Evolutionary conservation across 1,284 basidiomycete species (phyloP).

Genomic region (Pulchroboletus neoregius): DNA sequence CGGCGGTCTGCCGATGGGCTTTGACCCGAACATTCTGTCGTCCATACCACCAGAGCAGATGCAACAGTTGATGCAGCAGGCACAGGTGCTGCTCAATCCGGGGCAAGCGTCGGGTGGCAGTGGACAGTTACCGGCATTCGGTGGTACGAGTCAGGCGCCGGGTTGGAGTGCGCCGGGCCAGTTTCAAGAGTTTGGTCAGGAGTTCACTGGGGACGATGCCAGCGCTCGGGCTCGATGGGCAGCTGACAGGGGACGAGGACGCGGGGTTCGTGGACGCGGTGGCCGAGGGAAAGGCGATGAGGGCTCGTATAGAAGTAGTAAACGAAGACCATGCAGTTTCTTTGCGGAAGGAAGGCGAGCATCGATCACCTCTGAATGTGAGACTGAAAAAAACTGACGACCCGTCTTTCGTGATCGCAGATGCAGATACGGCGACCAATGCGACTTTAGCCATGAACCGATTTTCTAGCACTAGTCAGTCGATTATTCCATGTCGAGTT

Average conservation of each 20-base stretch:
- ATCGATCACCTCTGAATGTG: constrained; percentile 41
- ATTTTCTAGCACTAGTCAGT: constrained; percentile 26
- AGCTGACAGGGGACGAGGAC: constrained; percentile 37
- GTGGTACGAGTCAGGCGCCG: constrained; percentile 23
- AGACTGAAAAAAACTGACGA: constrained; percentile 45
- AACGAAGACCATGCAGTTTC: constrained; percentile 82
- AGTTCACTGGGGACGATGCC: constrained; percentile 36
- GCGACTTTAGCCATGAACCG: constrained; percentile 71
- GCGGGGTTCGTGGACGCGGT: constrained; percentile 31
- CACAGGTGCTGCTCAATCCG: constrained; percentile 35
- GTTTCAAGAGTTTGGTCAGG: constrained; percentile 36
- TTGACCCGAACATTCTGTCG: constrained; percentile 40
- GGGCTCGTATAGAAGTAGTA: constrained; percentile 65
- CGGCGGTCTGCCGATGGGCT: constrained; percentile 20
- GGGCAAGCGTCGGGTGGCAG: constrained; percentile 22
- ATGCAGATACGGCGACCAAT: constrained; percentile 82
- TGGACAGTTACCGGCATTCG: constrained; percentile 27
- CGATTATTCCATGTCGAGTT: not conserved
- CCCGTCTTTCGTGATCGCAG: constrained; percentile 47
- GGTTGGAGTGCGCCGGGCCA: constrained; percentile 28
- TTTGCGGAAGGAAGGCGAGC: constrained; percentile 87
- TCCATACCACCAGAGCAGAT: constrained; percentile 52
- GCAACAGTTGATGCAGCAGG: constrained; percentile 58
- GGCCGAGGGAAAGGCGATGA: constrained; percentile 49
- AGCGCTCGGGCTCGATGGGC: constrained; percentile 40